Evolutionary conservation across 257 asterid genomes (phyloP).

Genomic region (Rauvolfia tetraphylla): DNA sequence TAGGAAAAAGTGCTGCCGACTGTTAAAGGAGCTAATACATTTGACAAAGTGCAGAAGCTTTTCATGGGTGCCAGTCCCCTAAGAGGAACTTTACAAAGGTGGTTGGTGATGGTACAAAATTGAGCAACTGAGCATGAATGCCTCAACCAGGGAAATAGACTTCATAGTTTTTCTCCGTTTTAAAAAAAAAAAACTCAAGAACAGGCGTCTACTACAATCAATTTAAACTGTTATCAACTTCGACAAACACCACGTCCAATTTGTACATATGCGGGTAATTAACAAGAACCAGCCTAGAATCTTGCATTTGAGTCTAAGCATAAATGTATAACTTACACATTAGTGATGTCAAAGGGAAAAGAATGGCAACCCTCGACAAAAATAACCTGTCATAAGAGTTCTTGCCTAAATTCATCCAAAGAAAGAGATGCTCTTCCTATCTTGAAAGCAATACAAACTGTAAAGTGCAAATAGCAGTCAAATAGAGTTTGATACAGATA

Average conservation of each 20-base stretch:
- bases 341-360: neutral
- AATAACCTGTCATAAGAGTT: neutral
- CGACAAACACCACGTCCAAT: neutral
- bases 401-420: neutral
- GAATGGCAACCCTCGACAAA: neutral
- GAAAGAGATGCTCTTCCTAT: neutral
- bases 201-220: neutral
- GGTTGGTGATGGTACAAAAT: slow-evolving; percentile 13
- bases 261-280: neutral
- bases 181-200: neutral
- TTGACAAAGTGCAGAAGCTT: slow-evolving; percentile 15
- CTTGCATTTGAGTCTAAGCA: neutral
- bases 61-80: slow-evolving; percentile 10
- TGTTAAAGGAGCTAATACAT: neutral
- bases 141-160: slow-evolving; percentile 8
- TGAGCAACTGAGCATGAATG: neutral
- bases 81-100: slow-evolving; percentile 13
- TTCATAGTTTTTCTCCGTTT: neutral
- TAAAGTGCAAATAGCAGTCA: neutral
- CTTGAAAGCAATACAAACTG: neutral
- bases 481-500: neutral
- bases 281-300: neutral
- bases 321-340: neutral
- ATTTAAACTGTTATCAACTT: neutral
- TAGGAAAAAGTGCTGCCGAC: slow-evolving; percentile 17